Evolutionary conservation across 2,329 filamentous ascomycete genomes (phyloP).

Genomic region (Teratosphaeria nubilosa): DNA sequence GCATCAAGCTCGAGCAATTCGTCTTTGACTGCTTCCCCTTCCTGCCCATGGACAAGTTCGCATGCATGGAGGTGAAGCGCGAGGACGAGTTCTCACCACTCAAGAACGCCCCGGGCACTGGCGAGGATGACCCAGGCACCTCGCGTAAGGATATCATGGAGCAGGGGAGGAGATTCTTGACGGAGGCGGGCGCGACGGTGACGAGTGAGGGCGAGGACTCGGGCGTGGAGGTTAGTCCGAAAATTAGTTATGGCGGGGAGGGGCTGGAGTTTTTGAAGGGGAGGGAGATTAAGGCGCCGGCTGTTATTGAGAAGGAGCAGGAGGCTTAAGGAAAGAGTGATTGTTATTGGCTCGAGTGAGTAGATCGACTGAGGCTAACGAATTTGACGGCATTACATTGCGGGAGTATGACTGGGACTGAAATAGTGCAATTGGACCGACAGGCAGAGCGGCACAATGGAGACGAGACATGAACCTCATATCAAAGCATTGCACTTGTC

Average conservation of each 20-base stretch:
- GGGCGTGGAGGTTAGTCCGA: slow-evolving; percentile 82
- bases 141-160: slow-evolving; percentile 82
- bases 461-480: not conserved
- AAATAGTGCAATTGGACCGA: not conserved
- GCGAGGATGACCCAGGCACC: slow-evolving; percentile 88
- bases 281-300: slow-evolving; percentile 52
- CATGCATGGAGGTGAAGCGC: slow-evolving; percentile 87
- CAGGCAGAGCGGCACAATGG: not conserved
- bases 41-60: slow-evolving; percentile 77
- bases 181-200: slow-evolving; percentile 67
- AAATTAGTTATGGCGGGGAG: slow-evolving; percentile 76
- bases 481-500: no score
- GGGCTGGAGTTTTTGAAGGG: slow-evolving; percentile 51
- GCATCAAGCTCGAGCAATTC: slow-evolving; percentile 98
- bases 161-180: slow-evolving; percentile 79
- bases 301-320: slow-evolving; percentile 51
- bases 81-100: slow-evolving; percentile 97
- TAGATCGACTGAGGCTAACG: not conserved
- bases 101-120: slow-evolving; percentile 80
- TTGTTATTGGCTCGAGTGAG: not conserved
- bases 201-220: slow-evolving; percentile 50
- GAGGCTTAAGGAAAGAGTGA: not conserved
- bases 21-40: slow-evolving; percentile 97
- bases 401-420: not conserved
- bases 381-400: not conserved